Percentiles rank a stretch among this genome's conserved stretches.
These are phyloP conservation scores for Oryza nivara DNA, from an alignment of 176 grass and related monocot species.

Conservation along the genomic window DNA sequence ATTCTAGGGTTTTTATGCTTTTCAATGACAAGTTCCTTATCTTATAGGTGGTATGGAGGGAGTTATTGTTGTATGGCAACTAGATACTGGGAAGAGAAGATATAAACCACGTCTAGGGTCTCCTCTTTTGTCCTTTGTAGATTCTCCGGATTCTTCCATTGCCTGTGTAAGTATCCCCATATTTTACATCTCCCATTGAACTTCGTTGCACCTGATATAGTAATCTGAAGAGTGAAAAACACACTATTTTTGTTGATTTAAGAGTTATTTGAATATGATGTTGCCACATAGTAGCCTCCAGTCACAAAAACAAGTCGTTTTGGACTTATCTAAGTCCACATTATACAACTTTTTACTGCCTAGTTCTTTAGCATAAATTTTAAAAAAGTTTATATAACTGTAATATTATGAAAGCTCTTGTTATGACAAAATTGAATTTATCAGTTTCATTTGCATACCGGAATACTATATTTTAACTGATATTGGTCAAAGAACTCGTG, in stretches of 20 bases:
- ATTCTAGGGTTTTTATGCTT: not conserved
- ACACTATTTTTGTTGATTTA: constrained; percentile 22
- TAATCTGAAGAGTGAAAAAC: not conserved
- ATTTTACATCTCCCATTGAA: constrained; percentile 2
- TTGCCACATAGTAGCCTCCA: not conserved
- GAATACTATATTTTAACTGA: not conserved
- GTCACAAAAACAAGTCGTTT: not conserved
- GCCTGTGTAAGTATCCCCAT: constrained; percentile 70
- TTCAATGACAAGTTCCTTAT: constrained; percentile 15
- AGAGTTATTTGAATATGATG: constrained; percentile 23
- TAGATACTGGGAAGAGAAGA: constrained; percentile 89
- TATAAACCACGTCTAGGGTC: constrained; percentile 90
- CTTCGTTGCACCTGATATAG: constrained; percentile 1
- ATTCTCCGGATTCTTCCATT: constrained; percentile 92
- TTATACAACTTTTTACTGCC: not conserved
- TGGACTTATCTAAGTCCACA: not conserved
- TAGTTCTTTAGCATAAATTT: not conserved
- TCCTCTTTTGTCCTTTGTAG: constrained; percentile 81
- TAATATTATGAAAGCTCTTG: not conserved
- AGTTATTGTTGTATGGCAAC: constrained; percentile 96
- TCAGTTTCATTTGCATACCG: not conserved
- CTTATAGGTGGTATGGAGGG: constrained; percentile 90
- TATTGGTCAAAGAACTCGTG: not conserved
- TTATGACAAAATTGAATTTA: not conserved
- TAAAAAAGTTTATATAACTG: not conserved